These are phyloP conservation scores for Calonectria pauciramosa DNA, from an alignment of 2,329 filamentous ascomycete species.

Conservation along the genomic window DNA sequence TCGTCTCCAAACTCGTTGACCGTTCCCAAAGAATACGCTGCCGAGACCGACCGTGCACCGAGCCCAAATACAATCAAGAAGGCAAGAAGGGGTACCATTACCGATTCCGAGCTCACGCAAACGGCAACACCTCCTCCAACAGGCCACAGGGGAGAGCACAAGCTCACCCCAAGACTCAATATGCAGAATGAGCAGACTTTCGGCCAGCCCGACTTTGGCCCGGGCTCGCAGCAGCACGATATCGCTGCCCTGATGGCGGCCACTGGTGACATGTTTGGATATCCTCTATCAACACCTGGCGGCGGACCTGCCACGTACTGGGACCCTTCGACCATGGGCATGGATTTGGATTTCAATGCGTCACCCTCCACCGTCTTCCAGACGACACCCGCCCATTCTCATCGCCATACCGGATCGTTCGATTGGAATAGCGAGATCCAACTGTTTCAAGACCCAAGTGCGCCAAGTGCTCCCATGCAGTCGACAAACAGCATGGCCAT, in stretches of 20 bases:
- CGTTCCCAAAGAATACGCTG: conserved; percentile 47
- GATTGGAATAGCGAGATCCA: conserved; percentile 71
- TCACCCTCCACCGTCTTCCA: conserved; percentile 60
- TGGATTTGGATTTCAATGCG: conserved; percentile 71
- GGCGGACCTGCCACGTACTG: conserved; percentile 68
- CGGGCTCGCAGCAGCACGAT: conserved; percentile 63
- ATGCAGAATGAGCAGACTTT: conserved; percentile 73
- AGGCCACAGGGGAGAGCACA: conserved; percentile 67
- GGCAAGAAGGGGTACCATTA: conserved; percentile 56
- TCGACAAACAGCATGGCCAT: conserved; percentile 52
- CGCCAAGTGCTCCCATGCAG: conserved; percentile 42
- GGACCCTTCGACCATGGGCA: conserved; percentile 69
- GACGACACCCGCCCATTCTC: conserved; percentile 47
- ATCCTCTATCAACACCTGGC: conserved; percentile 71
- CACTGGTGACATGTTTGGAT: conserved; percentile 70
- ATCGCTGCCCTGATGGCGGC: conserved; percentile 62
- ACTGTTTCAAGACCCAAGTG: conserved; percentile 65
- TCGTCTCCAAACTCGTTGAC: conserved; percentile 68
- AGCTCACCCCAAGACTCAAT: conserved; percentile 66
- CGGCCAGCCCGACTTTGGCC: conserved; percentile 65
- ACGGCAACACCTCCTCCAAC: conserved; percentile 73
- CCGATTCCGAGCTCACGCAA: conserved; percentile 58
- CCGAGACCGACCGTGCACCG: conserved; percentile 43
- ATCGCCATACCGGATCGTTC: conserved; percentile 65
- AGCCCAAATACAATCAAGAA: conserved; percentile 59